These are phyloP conservation scores for Eucalyptus brandiana DNA, from an alignment of 345 rosid species.

Conservation along the genomic window DNA sequence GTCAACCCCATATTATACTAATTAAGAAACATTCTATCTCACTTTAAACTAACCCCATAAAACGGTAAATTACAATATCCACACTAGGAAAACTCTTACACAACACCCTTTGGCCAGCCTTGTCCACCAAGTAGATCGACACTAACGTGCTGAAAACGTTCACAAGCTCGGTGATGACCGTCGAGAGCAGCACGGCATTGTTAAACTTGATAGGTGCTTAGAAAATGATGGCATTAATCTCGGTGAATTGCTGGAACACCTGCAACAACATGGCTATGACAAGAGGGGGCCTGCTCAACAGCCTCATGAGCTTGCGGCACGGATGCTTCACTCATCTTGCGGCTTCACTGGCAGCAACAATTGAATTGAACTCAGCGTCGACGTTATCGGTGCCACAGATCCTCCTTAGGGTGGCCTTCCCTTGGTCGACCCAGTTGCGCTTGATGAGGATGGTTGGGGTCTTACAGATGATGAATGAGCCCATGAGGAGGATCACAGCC, in stretches of 20 bases:
- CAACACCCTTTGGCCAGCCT: neutral
- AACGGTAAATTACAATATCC: too few species aligned
- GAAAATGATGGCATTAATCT: neutral
- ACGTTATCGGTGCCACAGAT: neutral
- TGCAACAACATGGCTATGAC: neutral
- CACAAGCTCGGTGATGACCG: neutral
- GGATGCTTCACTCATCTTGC: neutral
- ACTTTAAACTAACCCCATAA: rapidly evolving
- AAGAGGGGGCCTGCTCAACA: neutral
- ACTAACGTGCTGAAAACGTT: neutral
- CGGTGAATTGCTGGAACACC: neutral
- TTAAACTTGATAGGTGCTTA: neutral
- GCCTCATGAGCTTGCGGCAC: neutral
- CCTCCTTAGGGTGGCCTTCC: neutral
- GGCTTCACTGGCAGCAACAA: neutral
- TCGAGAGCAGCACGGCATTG: neutral
- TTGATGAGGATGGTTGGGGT: neutral
- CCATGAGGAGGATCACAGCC: neutral
- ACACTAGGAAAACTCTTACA: too few species aligned
- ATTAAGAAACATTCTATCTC: rapidly evolving
- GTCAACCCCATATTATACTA: rapidly evolving
- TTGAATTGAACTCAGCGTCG: neutral
- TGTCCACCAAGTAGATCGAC: neutral
- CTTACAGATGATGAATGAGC: neutral
- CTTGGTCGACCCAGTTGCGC: neutral